These are phyloP conservation scores for Candida pini DNA, from an alignment of 805 yeast species.

Conservation along the genomic window DNA sequence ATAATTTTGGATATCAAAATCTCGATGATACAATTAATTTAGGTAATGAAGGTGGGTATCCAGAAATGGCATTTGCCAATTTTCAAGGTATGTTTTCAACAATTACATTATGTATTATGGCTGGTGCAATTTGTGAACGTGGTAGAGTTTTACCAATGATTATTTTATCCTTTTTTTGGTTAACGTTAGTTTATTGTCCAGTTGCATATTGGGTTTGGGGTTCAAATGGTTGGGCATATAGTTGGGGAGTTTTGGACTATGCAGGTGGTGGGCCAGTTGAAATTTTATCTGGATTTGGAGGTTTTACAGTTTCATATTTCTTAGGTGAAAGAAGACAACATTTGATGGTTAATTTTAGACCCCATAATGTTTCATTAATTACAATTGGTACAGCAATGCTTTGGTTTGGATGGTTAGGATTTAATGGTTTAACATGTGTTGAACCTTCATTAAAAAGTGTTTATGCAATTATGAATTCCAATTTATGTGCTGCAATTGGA, in stretches of 20 bases:
- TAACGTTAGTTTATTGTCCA: constrained; percentile 89
- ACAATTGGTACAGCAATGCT: constrained; percentile 81
- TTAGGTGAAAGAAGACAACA: constrained; percentile 73
- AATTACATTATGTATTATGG: constrained; percentile 86
- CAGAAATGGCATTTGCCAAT: constrained; percentile 78
- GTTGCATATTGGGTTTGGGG: constrained; percentile 97
- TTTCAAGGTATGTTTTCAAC: constrained; percentile 90
- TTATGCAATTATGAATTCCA: constrained; percentile 89
- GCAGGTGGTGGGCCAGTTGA: constrained; percentile 99
- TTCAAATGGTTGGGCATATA: constrained; percentile 85
- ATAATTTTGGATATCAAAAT: constrained; percentile 74
- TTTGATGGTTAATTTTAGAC: constrained; percentile 81
- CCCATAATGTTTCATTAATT: constrained; percentile 90
- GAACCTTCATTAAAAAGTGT: constrained; percentile 80
- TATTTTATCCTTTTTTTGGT: constrained; percentile 80
- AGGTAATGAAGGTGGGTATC: constrained; percentile 41
- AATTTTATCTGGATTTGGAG: constrained; percentile 85
- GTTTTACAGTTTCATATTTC: constrained; percentile 77
- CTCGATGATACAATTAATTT: constrained; percentile 39
- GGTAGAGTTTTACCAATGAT: constrained; percentile 83
- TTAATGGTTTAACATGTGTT: constrained; percentile 86
- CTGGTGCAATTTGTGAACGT: constrained; percentile 91
- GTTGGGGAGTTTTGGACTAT: constrained; percentile 90
- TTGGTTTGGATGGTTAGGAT: constrained; percentile 96
- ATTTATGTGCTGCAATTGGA: constrained; percentile 83